A percentile compares a stretch with the other conserved stretches of the same genome.
phyloP scores from a whole-genome alignment of 2,329 filamentous ascomycete genomes.

The Fusarium anthophilum region DNA sequence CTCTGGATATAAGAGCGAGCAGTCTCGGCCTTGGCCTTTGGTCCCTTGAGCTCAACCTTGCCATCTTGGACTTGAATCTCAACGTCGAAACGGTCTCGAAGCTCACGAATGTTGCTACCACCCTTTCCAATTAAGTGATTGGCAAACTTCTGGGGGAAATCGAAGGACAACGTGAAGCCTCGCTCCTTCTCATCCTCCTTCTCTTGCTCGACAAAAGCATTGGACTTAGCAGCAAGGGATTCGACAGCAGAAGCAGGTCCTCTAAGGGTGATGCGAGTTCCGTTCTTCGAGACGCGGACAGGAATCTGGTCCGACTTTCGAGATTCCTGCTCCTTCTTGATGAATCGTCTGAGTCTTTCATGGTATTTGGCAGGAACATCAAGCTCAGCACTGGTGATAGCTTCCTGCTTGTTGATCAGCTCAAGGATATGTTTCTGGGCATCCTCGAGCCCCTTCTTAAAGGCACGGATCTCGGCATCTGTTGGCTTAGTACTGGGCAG shows the following conservation, averaged over 20 bases:
- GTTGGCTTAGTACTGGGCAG: conserved; percentile 64
- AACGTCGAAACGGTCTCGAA: conserved; percentile 73
- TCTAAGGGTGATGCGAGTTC: conserved; percentile 74
- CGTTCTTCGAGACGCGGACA: conserved; percentile 66
- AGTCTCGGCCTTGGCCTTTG: conserved; percentile 90
- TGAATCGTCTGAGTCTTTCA: conserved; percentile 69
- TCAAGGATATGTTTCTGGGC: conserved; percentile 67
- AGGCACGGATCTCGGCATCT: conserved; percentile 60
- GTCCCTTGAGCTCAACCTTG: conserved; percentile 94
- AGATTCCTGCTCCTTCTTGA: conserved; percentile 70
- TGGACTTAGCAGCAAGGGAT: conserved; percentile 75
- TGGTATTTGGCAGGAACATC: conserved; percentile 72
- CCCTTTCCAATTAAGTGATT: conserved; percentile 82
- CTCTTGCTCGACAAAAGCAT: conserved; percentile 84
- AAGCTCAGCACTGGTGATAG: conserved; percentile 59
- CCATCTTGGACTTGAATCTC: conserved; percentile 92
- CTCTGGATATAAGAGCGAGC: conserved; percentile 84
- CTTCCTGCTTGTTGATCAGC: conserved; percentile 67
- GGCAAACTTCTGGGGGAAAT: conserved; percentile 94
- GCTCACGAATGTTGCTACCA: conserved; percentile 71
- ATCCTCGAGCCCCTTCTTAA: conserved; percentile 64
- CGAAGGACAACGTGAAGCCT: conserved; percentile 84
- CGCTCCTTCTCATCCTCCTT: conserved; percentile 94
- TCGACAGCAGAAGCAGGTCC: conserved; percentile 80
- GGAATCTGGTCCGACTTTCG: conserved; percentile 67